Conservation (phyloP, 257 asterid genomes). For the Solanum infundibuliforme region DNA sequence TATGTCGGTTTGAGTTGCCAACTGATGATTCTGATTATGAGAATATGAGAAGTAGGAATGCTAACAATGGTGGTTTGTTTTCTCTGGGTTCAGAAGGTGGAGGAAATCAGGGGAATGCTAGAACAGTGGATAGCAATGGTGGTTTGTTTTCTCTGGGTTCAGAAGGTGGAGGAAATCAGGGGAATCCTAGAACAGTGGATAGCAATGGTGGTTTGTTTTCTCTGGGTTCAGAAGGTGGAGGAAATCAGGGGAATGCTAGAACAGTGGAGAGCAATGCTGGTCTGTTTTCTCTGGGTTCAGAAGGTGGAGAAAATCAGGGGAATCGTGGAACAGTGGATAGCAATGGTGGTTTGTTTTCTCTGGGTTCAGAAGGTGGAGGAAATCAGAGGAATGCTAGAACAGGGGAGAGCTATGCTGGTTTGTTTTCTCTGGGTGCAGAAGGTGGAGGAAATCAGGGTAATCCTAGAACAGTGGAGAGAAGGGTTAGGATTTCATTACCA, state of each 20-base stretch:
- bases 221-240: neutral
- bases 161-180: too few species aligned
- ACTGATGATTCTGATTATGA: neutral
- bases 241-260: neutral
- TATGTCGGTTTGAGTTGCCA: conserved; percentile 5
- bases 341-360: neutral
- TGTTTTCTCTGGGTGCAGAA: neutral
- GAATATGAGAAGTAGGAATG: neutral
- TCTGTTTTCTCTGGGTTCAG: neutral
- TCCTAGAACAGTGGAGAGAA: neutral
- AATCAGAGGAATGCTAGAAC: neutral
- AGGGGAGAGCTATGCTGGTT: neutral
- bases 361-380: neutral
- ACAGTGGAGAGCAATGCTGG: neutral
- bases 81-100: too few species aligned
- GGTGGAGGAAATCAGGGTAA: neutral
- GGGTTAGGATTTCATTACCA: neutral
- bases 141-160: too few species aligned
- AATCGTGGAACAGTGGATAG: neutral
- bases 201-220: neutral
- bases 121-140: too few species aligned
- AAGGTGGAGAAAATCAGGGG: neutral
- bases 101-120: too few species aligned
- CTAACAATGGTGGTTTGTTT: neutral
- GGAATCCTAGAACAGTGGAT: too few species aligned